Conservation (phyloP, 1,284 basidiomycete genomes). For the Meira miltonrushii region DNA sequence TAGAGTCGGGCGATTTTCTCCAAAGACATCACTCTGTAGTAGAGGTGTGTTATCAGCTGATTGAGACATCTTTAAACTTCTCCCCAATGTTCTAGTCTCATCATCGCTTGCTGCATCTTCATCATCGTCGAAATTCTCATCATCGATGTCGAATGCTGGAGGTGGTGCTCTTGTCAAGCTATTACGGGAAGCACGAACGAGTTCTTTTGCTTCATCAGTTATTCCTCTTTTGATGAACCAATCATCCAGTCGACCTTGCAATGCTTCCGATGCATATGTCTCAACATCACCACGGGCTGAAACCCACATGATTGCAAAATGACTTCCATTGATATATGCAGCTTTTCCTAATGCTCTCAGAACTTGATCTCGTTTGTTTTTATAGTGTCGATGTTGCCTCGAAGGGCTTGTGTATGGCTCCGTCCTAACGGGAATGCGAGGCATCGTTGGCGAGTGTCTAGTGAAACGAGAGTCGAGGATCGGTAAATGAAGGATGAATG, state of each 20-base stretch:
- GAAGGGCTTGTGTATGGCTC: slow-evolving; percentile 58
- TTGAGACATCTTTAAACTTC: background rate
- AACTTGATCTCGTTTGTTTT: slow-evolving; percentile 58
- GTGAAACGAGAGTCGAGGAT: background rate
- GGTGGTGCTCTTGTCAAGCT: background rate
- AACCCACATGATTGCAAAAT: slow-evolving; percentile 59
- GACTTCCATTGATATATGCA: slow-evolving; percentile 57
- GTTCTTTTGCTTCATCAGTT: slow-evolving; percentile 35
- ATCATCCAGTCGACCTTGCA: slow-evolving; percentile 37
- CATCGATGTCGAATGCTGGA: slow-evolving; percentile 3
- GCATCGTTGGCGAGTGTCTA: slow-evolving; percentile 46
- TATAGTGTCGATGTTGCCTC: slow-evolving; percentile 58
- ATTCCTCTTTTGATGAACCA: slow-evolving; percentile 47
- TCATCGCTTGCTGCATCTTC: slow-evolving; percentile 13
- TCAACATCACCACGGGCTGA: slow-evolving; percentile 58
- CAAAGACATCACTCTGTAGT: slow-evolving; percentile 7
- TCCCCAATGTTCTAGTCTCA: background rate
- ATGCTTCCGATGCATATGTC: slow-evolving; percentile 56
- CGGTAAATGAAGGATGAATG: background rate
- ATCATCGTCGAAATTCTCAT: slow-evolving; percentile 1
- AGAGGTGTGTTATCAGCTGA: slow-evolving; percentile 9
- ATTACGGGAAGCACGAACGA: slow-evolving; percentile 17
- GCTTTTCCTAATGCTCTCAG: slow-evolving; percentile 56
- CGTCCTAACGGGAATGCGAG: slow-evolving; percentile 57
- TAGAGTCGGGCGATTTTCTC: background rate